Conservation (phyloP, 495 filamentous ascomycete species). For the Lasiosphaeria hispida region DNA sequence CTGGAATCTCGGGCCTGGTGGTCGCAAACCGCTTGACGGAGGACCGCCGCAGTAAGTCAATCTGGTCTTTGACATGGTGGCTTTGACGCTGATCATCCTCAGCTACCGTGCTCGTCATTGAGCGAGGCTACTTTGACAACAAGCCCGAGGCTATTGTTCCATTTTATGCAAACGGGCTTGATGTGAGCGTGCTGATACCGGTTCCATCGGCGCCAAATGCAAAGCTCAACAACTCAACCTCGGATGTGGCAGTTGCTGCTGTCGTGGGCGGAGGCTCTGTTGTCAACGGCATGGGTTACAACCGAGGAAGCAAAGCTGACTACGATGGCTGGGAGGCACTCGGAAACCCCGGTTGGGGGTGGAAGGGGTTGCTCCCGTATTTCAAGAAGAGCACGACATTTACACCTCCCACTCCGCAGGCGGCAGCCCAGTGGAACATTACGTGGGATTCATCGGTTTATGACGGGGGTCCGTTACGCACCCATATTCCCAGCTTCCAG, state of each 20-base stretch:
- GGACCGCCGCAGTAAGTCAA: constrained; percentile 24
- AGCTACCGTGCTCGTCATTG: constrained; percentile 44
- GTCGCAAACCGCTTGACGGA: constrained; percentile 47
- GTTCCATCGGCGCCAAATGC: constrained; percentile 30
- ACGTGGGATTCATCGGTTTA: constrained; percentile 23
- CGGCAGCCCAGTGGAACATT: constrained; percentile 26
- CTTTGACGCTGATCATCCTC: neutral
- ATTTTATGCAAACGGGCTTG: constrained; percentile 20
- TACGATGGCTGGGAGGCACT: constrained; percentile 64
- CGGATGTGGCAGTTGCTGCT: constrained; percentile 21
- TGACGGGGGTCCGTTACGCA: constrained; percentile 22
- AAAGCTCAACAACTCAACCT: constrained; percentile 28
- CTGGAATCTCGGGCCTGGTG: constrained; percentile 43
- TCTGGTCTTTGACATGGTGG: no score
- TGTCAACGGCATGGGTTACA: constrained; percentile 44
- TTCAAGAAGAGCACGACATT: constrained; percentile 47
- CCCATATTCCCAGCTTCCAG: constrained; percentile 25
- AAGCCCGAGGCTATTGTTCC: constrained; percentile 28
- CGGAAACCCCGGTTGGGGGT: constrained; percentile 60
- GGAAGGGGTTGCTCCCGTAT: constrained; percentile 45
- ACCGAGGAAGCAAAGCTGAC: constrained; percentile 55
- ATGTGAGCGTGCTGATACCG: constrained; percentile 20
- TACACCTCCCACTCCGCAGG: constrained; percentile 24
- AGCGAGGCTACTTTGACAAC: constrained; percentile 33
- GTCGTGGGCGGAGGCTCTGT: constrained; percentile 44